These are phyloP conservation scores for Collybia mongolica DNA, from an alignment of 768 basidiomycete species.

Conservation along the genomic window DNA sequence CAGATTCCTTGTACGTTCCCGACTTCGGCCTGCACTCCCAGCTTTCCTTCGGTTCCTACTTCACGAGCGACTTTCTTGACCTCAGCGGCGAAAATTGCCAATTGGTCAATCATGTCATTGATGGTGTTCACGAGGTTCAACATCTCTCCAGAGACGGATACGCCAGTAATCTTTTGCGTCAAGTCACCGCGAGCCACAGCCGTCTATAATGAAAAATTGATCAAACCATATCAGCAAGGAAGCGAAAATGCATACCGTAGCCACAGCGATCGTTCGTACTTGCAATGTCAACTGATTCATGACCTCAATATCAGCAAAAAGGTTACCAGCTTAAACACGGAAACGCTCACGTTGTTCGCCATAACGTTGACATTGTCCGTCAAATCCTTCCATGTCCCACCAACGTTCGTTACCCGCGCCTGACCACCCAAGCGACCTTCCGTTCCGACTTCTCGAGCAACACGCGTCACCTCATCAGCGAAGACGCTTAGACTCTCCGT, in stretches of 20 bases:
- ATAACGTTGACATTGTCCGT: slow-evolving; percentile 96
- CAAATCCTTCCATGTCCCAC: slow-evolving; percentile 96
- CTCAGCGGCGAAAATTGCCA: slow-evolving; percentile 55
- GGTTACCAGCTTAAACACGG: neutral
- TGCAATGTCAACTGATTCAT: slow-evolving; percentile 65
- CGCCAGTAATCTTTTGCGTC: slow-evolving; percentile 89
- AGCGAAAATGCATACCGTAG: neutral
- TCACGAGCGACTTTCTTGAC: slow-evolving; percentile 96
- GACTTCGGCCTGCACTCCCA: slow-evolving; percentile 96
- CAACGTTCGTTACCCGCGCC: slow-evolving; percentile 89
- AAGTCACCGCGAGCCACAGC: slow-evolving; percentile 94
- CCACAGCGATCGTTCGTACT: slow-evolving; percentile 4
- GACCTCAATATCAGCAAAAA: neutral
- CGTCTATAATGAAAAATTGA: slow-evolving; percentile 34
- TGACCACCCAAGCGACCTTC: slow-evolving; percentile 95
- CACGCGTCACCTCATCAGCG: slow-evolving; percentile 78
- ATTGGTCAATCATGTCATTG: slow-evolving; percentile 76
- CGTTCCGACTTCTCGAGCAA: slow-evolving; percentile 96
- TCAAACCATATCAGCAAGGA: neutral
- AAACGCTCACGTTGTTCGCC: slow-evolving; percentile 77
- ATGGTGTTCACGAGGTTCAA: slow-evolving; percentile 95
- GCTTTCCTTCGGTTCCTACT: slow-evolving; percentile 98
- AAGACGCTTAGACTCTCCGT: slow-evolving; percentile 84
- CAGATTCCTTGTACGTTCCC: slow-evolving; percentile 97
- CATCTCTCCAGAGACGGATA: slow-evolving; percentile 94